Base-by-base conservation (phyloP, 2,329 filamentous ascomycete species). In the Cladophialophora immunda region DNA sequence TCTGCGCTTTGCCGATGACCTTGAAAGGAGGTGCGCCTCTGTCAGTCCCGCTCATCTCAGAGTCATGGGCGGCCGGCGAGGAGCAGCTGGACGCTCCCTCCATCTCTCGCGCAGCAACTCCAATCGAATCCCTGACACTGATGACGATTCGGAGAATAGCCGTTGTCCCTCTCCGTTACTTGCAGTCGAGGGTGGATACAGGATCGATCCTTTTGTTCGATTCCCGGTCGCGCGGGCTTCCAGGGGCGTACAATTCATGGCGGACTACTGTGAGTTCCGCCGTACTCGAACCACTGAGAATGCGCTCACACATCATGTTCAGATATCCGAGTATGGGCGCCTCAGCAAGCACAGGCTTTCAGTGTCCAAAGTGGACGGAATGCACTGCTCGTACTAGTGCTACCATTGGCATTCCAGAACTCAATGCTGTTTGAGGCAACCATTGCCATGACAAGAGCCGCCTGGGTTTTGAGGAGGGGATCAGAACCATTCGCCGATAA, bases 371-470 rank as follows among this genome's bases (percentile, higher is more conserved):
- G 27, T 50, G 65, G 60, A 56, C 36, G 56, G 11, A 68, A 68
- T 56, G 36, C 62, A 17, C 66, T 68, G 19, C 52, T 68, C 8
- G 47, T 58, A 8, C 8, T 61, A 25, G 50, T 68, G 17, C 52
- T 68, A 11, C 66, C 66, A 9, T 34, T 65, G 25, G 66, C 62
- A 4, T 62, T 65, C 5, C 52, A 65, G 55, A 59, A 53, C 19
- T 29, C 55, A 19, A 68, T 68, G 66, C 58, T 68, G 13, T 68
- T 68, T n/a, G 58, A 65, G 38, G 66, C 66, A 47, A 68, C 66
- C 36, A 68, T 68, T 22, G 62, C 62, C 32, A 62, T 68, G 66
- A 57, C 66, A 7, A 62, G 66, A 62, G 66, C 66, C 9, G 62
- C 66, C 19, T 68, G 66, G 66, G 58, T 68, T 7, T n/a, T 65